phyloP scores from a whole-genome alignment of 345 rosid species.

The Populus ilicifolia region DNA sequence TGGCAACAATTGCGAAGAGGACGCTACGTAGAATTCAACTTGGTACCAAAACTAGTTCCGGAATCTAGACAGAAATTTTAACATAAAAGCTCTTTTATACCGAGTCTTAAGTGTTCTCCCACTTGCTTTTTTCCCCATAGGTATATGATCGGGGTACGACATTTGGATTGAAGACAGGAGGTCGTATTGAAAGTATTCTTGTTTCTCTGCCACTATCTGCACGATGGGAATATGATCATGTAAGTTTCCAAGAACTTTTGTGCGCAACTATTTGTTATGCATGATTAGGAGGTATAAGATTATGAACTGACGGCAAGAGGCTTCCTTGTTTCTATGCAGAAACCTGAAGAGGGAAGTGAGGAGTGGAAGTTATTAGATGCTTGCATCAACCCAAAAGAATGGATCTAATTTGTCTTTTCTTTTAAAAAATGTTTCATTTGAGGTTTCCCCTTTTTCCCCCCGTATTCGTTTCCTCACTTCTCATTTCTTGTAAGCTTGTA shows the following conservation, averaged over 20 bases:
- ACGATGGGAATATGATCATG: conserved; percentile 98
- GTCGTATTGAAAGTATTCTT: conserved; percentile 93
- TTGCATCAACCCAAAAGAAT: conserved; percentile 92
- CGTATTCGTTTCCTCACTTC: not conserved
- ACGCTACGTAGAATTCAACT: conserved; percentile 92
- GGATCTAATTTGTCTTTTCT: conserved; percentile 41
- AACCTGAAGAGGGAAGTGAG: conserved; percentile 92
- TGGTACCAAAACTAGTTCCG: conserved; percentile 45
- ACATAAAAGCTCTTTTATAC: not conserved
- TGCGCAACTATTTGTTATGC: not conserved
- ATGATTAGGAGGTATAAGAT: not conserved
- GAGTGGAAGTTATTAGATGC: conserved; percentile 98
- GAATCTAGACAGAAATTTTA: not conserved
- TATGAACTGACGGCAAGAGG: conserved; percentile 7
- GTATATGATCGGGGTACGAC: conserved; percentile 98
- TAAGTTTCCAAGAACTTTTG: conserved; percentile 30
- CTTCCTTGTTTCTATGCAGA: conserved; percentile 35
- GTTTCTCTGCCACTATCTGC: conserved; percentile 91
- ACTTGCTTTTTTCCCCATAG: conserved; percentile 28
- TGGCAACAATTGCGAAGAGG: conserved; percentile 98
- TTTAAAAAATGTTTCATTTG: not conserved
- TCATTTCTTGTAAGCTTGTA: not conserved
- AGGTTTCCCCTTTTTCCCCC: not conserved
- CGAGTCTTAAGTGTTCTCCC: conserved; percentile 7
- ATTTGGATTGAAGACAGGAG: conserved; percentile 96